These are phyloP conservation scores for Jamesozyma spencerorum DNA, from an alignment of 805 yeast genomes.

Conservation along the genomic window DNA sequence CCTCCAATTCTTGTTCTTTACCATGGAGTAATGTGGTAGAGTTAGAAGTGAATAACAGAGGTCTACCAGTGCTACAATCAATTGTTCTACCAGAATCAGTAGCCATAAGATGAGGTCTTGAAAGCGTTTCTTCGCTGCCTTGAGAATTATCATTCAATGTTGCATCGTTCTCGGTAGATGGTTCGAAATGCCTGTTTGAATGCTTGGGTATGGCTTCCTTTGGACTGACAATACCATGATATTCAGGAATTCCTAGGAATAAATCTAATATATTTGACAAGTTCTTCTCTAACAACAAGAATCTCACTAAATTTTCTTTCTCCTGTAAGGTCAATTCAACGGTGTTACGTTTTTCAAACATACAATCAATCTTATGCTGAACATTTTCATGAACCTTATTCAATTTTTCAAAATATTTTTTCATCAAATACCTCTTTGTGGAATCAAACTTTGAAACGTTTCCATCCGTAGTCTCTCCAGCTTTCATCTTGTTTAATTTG, in stretches of 20 bases:
- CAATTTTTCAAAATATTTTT: conserved; percentile 36
- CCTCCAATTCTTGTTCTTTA: conserved; percentile 71
- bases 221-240: conserved; percentile 10
- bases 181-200: conserved; percentile 9
- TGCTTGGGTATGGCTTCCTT: conserved; percentile 1
- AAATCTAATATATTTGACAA: conserved; percentile 44
- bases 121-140: conserved; percentile 2
- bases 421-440: conserved; percentile 32
- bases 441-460: conserved; percentile 14
- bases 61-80: conserved; percentile 64
- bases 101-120: conserved; percentile 61
- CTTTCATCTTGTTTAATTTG: conserved; percentile 22
- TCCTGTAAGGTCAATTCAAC: conserved; percentile 53
- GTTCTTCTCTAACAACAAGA: conserved; percentile 61
- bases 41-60: conserved; percentile 54
- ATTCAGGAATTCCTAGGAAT: conserved; percentile 24
- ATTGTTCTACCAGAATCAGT: conserved; percentile 51
- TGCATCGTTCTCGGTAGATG: neutral
- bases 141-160: too few relatives aligned
- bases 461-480: neutral
- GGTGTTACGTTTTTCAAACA: conserved; percentile 49
- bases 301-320: conserved; percentile 62
- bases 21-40: conserved; percentile 61
- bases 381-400: conserved; percentile 30
- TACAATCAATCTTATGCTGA: conserved; percentile 43